Base-by-base conservation (phyloP, 169 alveolate genomes). In the Pseudocohnilembus persalinus region DNA sequence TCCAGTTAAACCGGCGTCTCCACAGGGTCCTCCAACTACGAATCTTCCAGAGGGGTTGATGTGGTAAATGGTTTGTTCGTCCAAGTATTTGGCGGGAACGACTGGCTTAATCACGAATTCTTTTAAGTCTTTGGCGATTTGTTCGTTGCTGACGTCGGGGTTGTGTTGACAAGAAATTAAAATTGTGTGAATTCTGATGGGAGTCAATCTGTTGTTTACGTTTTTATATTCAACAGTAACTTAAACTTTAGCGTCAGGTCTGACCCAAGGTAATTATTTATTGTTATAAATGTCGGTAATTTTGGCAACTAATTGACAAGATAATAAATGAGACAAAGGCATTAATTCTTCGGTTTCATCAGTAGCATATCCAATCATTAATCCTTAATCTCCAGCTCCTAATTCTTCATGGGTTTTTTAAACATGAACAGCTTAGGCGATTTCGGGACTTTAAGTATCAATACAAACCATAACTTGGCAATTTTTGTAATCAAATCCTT, bases 211-310 rank as follows among this genome's bases (percentile, higher is more conserved):
- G n/a, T 93, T 94, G 30, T 91, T 89, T 49, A 90, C 95, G 78
- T 88, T 84, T 90, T 82, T 84, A 79, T 96, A 95, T 86, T 96
- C 97, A 1, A 96, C 97, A 26, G 98, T 96, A 29, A 98, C 98
- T 95, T 98, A 99, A 29, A 99, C 98, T 97, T 99, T 99, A 82
- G 99, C 99, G 90, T 99, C 99, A 0, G 99, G 99, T 83, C 99
- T 95, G 85, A 98, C 84, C 97, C 99, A 99, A 75, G 96, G 89
- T 92, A 97, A 84, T 81, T 88, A 85, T 35, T 96, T 99, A 74
- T 94, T 85, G 89, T 97, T 94, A 82, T 99, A 95, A 32, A 97
- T 98, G 77, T 97, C 99, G 29, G 99, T 97, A 35, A 99, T 92
- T 90, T 96, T 94, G 89, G 96, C 94, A 81, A 99, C 98, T 76